Conservation (phyloP, 208 protist genomes). For the Acanthamoeba triangularis region DNA sequence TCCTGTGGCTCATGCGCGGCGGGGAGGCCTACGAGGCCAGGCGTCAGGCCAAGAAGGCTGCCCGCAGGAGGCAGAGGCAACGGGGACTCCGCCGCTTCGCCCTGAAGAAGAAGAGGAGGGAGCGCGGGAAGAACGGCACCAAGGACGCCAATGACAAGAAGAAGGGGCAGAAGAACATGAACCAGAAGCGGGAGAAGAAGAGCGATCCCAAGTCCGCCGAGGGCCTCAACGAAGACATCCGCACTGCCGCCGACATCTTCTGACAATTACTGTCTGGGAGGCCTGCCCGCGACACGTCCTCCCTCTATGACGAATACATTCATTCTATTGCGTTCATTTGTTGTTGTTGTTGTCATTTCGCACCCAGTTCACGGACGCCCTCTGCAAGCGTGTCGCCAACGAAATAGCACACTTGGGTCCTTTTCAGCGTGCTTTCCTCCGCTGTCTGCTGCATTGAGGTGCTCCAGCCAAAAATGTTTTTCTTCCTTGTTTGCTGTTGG, state of each 20-base stretch:
- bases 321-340: too few species aligned
- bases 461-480: too few species aligned
- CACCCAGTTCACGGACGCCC: too few species aligned
- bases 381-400: too few species aligned
- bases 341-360: too few species aligned
- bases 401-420: too few species aligned
- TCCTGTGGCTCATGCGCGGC: neutral
- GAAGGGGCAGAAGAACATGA: neutral
- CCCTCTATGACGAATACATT: too few species aligned
- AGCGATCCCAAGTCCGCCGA: neutral
- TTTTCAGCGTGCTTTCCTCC: too few species aligned
- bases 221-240: neutral
- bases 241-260: neutral
- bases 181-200: neutral
- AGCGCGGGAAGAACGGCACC: neutral
- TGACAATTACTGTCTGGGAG: neutral
- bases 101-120: neutral
- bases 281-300: neutral
- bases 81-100: neutral
- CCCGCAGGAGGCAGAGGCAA: neutral
- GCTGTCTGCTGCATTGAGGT: too few species aligned
- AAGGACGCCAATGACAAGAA: neutral
- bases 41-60: neutral
- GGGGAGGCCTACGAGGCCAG: neutral
- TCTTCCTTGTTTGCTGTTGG: too few species aligned